Evolutionary conservation across 176 grass and related monocot species (phyloP), one percentile per base, ranked within the genome.

Genomic region (Tuctoria greenei): DNA sequence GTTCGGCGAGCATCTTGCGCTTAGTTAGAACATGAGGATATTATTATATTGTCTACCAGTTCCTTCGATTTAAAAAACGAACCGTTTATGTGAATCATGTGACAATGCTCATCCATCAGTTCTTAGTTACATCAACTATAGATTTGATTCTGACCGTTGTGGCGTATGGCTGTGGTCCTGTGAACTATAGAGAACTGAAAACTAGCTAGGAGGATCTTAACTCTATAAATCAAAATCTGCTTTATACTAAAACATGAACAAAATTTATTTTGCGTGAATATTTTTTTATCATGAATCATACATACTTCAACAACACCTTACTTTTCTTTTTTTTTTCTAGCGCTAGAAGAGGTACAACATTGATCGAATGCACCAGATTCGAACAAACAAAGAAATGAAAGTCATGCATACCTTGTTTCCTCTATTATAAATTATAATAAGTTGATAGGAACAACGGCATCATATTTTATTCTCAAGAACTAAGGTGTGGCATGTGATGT

Each of bases 401-500:
- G 51, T 55, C 16, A 50, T 70, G 12, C 9, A 67, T 39, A 72
- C 16, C 27, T 58, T 61, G 10, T 81, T 49, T 73, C 65, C 10
- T 81, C 9, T 64, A 66, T 14, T 55, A 25, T 54, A 66, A 6
- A 43, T 9, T n/a, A n/a, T n/a, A n/a, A n/a, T n/a, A n/a, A 55
- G 31, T 66, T 4, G 27, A 66, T n/a, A 34, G 36, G 58, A 55
- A 44, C 28, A 54, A 56, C 0, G 21, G 54, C 54, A 57, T 57
- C 54, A 25, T 57, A 57, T 57, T 21, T 56, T 21, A 56, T 24
- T 56, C 54, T 57, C 9, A 24, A 52, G 54, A 25, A 57, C 54
- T 57, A 57, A 57, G 7, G 23, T 57, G 79, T 7, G 16, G 68
- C 79, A 81, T 81, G 79, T 81, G 69, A 54, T 52, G 42, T 11